Evolutionary conservation across 2,329 filamentous ascomycete genomes (phyloP).

Genomic region (Orbilia blumenaviensis): DNA sequence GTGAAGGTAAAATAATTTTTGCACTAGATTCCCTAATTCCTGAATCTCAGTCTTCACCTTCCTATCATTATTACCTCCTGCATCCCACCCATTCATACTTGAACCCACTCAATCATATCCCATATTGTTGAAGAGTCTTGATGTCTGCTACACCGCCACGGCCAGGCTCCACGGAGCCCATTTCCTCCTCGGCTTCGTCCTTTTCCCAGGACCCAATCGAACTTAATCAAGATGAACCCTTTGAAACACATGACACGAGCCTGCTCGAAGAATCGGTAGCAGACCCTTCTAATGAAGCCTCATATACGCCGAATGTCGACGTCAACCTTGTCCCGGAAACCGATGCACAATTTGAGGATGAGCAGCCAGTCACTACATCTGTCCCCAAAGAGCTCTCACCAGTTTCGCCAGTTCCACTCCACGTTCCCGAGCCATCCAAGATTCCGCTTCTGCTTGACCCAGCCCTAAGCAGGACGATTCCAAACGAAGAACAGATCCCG

Average conservation of each 20-base stretch:
- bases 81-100: neutral
- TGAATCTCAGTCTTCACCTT: neutral
- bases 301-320: constrained; percentile 34
- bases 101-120: constrained; percentile 6
- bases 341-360: constrained; percentile 31
- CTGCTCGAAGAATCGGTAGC: neutral
- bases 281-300: constrained; percentile 15
- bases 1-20: constrained; percentile 43
- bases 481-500: constrained; percentile 50
- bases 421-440: constrained; percentile 73
- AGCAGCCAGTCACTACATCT: constrained; percentile 42
- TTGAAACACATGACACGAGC: constrained; percentile 19
- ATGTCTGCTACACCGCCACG: constrained; percentile 50
- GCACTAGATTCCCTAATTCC: constrained; percentile 12
- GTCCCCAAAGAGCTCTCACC: constrained; percentile 63
- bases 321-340: constrained; percentile 30
- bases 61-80: neutral
- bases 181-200: constrained; percentile 46
- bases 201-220: constrained; percentile 23
- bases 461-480: constrained; percentile 65
- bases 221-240: constrained; percentile 20
- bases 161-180: constrained; percentile 46
- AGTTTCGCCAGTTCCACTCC: constrained; percentile 75
- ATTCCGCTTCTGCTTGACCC: constrained; percentile 78
- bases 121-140: constrained; percentile 28